Evolutionary conservation across 331 rosid genomes (phyloP), one percentile per base, ranked within the genome.

Genomic region (Telfairia occidentalis): DNA sequence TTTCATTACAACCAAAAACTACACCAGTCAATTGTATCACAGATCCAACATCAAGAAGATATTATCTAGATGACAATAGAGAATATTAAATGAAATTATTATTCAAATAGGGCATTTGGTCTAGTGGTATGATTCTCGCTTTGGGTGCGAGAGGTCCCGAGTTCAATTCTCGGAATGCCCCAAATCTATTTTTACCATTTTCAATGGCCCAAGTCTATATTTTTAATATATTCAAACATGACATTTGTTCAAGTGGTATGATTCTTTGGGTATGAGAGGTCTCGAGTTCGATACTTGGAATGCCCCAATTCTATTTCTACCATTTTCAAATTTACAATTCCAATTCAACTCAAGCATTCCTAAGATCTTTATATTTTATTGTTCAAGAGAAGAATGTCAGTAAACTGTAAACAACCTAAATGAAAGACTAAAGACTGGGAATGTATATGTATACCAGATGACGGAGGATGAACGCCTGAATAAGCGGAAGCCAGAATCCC

Each of bases 101-200:
- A 48, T 10, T 48, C 30, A 21, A 53, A 19, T 0, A 23, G 79
- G 79, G 73, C 79, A 76, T 75, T 75, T 75, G 37, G 58, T 79
- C 71, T 53, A 55, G 83, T 79, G 78, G 75, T 75, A 43, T 43
- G 71, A 80, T 65, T 73, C 26, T 75, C 53, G 87, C 90, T 83
- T 89, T 71, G 91, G 92, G 90, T 84, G 96, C 86, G 71, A 89
- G 90, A 84, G 90, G 89, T 86, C 84, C 85, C 78, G 77, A 82
- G 92, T 86, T 83, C 85, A 72, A 86, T 58, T 80, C 57, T 49
- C 8, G 46, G 40, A 60, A 79, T 73, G 55, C 66, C 82, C 29
- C 76, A 5, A 6, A 40, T 11, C 45, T 32, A 50, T 16, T 5
- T 82, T 85, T 86, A 82, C 83, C 84, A 18, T 2, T 15, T 49